phyloP scores from a whole-genome alignment of 2,329 filamentous ascomycete species.

The Alternaria infectoria region DNA sequence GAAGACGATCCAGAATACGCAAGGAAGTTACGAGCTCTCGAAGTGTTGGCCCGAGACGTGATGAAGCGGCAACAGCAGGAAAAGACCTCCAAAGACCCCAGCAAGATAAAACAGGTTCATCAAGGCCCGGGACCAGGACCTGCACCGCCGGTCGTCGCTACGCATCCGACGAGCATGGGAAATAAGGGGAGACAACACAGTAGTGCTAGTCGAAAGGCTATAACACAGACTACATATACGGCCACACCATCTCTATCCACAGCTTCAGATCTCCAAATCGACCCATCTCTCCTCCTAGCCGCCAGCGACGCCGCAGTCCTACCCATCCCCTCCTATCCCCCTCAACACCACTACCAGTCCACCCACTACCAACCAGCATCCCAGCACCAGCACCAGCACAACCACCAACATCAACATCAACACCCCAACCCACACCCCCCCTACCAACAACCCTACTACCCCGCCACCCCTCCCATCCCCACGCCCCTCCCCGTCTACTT shows the following conservation, averaged over 20 bases:
- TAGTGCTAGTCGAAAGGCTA: slow-evolving; percentile 2
- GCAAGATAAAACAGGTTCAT: slow-evolving; percentile 50
- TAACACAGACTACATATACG: slow-evolving; percentile 17
- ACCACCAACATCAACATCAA: no score
- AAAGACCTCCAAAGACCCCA: slow-evolving; percentile 62
- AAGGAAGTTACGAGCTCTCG: slow-evolving; percentile 68
- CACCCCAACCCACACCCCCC: no score
- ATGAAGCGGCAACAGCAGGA: slow-evolving; percentile 78
- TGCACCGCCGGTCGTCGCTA: slow-evolving; percentile 36
- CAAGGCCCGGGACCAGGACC: slow-evolving; percentile 53
- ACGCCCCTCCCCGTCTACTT: slow-evolving; percentile 8
- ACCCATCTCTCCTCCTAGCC: slow-evolving; percentile 66
- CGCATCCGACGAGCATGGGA: slow-evolving; percentile 22
- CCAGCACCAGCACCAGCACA: not conserved
- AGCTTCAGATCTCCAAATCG: slow-evolving; percentile 65
- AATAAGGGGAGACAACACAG: slow-evolving; percentile 40
- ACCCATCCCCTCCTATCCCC: slow-evolving; percentile 27
- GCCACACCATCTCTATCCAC: slow-evolving; percentile 30
- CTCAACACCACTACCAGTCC: slow-evolving; percentile 16
- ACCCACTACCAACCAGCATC: slow-evolving; percentile 42
- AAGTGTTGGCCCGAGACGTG: slow-evolving; percentile 75
- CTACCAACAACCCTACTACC: slow-evolving; percentile 15
- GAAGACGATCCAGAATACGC: slow-evolving; percentile 60
- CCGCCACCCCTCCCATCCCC: not conserved
- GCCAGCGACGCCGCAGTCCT: slow-evolving; percentile 56